Evolutionary conservation across 1,139 yeast genomes (phyloP), one percentile per base, ranked within the genome.

Genomic region (Nadsonia commutata): DNA sequence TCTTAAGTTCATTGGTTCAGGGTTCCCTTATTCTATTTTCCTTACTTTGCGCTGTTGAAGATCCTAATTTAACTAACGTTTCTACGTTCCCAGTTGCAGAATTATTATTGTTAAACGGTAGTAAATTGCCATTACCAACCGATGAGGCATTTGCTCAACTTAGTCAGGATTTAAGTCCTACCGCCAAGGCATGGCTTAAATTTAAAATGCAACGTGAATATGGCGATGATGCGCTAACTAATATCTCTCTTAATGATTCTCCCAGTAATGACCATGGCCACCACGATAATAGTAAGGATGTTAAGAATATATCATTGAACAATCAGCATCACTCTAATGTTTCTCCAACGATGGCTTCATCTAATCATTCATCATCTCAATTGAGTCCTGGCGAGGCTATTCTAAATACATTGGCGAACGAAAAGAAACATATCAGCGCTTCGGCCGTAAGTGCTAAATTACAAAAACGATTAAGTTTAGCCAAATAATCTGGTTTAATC

Each of bases 31-130:
- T 18, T 36, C 33, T 20, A 41, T 17, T 20, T 5, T 39, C 43
- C 11, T 18, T 39, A 13, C 13, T 23, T 16, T 17, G 39, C 36
- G 39, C 40, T 19, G 16, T 31, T 17, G 38, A 27, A 13, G 33
- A 27, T 13, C 16, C 5, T 27, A 16, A 13, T 2, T 18, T 31
- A 6, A 11, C n/a, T n/a, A 36, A 50, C n/a, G 47, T 55, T 1
- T 44, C 45, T 11, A 49, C 53, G 4, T 86, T 80, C 60, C 78
- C 80, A n/a, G 64, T 82, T 19, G 76, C 94, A 0, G 95, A 86
- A 55, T 65, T 84, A 36, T 63, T 88, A 13, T 53, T 80, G 2
- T 67, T 81, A 48, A 82, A 83, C 57, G 93, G 94, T 13, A 70
- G 68, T 1, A 49, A 55, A 5, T 46, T 61, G 19, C 65, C 68